These are phyloP conservation scores for Pelagophyceae sp. DNA, from an alignment of 352 stramenopile species.

Conservation along the genomic window DNA sequence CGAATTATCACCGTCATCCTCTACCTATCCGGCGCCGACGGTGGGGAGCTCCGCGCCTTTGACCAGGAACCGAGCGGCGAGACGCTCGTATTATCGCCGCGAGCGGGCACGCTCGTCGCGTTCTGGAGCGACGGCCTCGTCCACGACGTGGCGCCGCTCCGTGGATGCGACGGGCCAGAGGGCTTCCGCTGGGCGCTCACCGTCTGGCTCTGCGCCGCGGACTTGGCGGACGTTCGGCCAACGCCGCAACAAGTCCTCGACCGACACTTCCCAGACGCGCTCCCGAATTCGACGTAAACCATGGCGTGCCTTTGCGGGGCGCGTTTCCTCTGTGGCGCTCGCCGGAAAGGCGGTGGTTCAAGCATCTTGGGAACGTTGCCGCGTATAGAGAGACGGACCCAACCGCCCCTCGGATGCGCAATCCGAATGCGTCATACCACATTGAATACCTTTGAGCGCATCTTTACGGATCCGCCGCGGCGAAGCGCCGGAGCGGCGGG, in stretches of 20 bases:
- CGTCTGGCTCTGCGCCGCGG: neutral
- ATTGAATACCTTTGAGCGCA: too few species aligned
- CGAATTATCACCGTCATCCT: neutral
- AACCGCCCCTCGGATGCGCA: too few species aligned
- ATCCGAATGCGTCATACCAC: too few species aligned
- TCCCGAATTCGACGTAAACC: too few species aligned
- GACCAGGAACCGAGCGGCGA: neutral
- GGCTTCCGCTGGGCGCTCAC: neutral
- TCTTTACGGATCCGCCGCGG: too few species aligned
- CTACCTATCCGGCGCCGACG: neutral
- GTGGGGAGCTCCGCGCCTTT: neutral
- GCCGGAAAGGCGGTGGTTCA: too few species aligned
- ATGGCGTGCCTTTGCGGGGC: too few species aligned
- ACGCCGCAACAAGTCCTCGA: neutral
- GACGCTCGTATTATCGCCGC: neutral
- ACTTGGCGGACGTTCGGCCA: neutral
- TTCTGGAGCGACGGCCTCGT: conserved; percentile 8
- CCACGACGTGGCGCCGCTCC: neutral
- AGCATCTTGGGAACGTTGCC: too few species aligned
- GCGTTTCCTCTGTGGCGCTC: too few species aligned
- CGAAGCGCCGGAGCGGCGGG: too few species aligned
- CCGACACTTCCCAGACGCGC: neutral
- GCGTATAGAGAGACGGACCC: too few species aligned
- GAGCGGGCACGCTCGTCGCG: neutral
- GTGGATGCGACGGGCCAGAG: neutral